These are phyloP conservation scores for Calonectria hongkongensis DNA, from an alignment of 2,329 filamentous ascomycete species.

Conservation along the genomic window DNA sequence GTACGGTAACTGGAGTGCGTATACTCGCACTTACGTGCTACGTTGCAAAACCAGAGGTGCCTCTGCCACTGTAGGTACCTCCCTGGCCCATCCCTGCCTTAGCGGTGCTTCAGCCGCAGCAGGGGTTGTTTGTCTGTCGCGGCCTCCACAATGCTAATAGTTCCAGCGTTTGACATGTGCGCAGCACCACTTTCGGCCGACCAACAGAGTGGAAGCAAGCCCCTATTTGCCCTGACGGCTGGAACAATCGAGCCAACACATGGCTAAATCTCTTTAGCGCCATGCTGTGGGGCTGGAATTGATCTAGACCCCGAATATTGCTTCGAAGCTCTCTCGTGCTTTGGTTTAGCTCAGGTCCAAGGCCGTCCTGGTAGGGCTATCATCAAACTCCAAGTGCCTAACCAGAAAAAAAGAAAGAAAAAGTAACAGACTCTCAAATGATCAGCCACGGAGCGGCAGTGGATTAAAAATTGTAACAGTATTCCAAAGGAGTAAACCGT, in stretches of 20 bases:
- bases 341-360: background rate
- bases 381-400: background rate
- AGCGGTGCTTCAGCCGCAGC: constrained; percentile 38
- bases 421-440: background rate
- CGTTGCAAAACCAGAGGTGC: constrained; percentile 29
- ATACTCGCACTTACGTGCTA: constrained; percentile 26
- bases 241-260: constrained; percentile 1
- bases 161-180: constrained; percentile 27
- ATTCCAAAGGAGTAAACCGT: no score
- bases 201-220: constrained; percentile 9
- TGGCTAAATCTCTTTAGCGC: constrained; percentile 2
- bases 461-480: background rate
- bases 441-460: background rate
- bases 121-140: constrained; percentile 1
- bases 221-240: constrained; percentile 27
- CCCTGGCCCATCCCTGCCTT: constrained; percentile 3
- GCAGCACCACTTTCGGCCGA: constrained; percentile 9
- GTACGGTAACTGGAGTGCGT: constrained; percentile 17
- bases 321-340: background rate
- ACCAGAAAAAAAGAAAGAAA: background rate
- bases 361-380: background rate
- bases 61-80: constrained; percentile 30
- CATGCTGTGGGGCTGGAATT: background rate
- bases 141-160: constrained; percentile 4
- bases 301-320: background rate